Conservation (phyloP, 2,329 filamentous ascomycete species). For the Penicillium aurantiogriseum region DNA sequence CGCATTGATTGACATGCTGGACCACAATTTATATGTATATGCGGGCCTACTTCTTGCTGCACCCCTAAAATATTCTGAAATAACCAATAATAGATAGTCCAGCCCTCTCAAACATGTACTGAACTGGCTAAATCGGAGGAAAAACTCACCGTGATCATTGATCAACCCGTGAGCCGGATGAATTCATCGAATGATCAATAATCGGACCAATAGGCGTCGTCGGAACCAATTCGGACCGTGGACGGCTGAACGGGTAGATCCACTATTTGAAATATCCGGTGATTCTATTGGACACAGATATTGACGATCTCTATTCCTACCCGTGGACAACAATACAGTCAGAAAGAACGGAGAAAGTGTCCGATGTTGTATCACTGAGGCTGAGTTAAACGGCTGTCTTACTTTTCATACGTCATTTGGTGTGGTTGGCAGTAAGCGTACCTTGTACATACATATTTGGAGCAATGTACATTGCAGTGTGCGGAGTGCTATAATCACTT, state of each 20-base stretch:
- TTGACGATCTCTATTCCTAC: background rate
- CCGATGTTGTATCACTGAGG: background rate
- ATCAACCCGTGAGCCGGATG: background rate
- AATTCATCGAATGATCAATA: conserved; percentile 1
- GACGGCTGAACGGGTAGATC: background rate
- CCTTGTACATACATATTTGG: background rate
- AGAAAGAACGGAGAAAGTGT: background rate
- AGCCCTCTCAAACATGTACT: background rate
- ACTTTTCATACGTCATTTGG: background rate
- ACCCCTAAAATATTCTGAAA: background rate
- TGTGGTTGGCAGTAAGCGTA: background rate
- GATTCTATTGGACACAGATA: background rate
- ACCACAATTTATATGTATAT: background rate
- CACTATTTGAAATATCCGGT: background rate
- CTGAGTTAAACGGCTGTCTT: background rate
- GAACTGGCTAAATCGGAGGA: background rate
- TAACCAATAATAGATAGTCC: background rate
- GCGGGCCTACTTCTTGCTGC: background rate
- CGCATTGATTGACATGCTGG: background rate
- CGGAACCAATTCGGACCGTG: background rate
- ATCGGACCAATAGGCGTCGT: conserved; percentile 1
- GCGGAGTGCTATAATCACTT: background rate
- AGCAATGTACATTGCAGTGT: background rate
- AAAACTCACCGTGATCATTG: background rate
- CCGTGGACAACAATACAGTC: background rate